A percentile compares a stretch with the other conserved stretches of the same genome.
phyloP scores from a whole-genome alignment of 257 asterid genomes.

The Przewalskia tangutica region DNA sequence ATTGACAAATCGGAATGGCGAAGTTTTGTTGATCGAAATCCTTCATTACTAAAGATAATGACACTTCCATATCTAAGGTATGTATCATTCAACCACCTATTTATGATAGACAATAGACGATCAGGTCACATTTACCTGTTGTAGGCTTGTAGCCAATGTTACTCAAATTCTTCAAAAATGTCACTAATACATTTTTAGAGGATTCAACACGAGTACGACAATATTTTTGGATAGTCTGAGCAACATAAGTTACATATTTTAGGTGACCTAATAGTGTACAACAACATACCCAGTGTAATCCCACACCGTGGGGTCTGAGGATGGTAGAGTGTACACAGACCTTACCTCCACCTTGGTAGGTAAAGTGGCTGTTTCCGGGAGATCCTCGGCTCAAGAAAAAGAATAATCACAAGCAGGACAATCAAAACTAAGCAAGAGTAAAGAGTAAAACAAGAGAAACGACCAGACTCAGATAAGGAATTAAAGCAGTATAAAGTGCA shows the following conservation, averaged over 20 bases:
- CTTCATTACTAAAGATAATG: constrained; percentile 88
- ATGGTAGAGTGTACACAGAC: too few relatives aligned
- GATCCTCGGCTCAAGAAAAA: too few relatives aligned
- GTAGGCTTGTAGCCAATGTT: not conserved
- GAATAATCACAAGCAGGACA: too few relatives aligned
- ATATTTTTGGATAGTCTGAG: not conserved
- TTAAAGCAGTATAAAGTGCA: too few relatives aligned
- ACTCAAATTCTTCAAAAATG: not conserved
- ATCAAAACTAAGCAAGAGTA: too few relatives aligned
- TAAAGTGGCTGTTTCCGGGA: too few relatives aligned
- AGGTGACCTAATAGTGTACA: not conserved
- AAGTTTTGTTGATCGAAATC: constrained; percentile 63
- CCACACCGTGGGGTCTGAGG: too few relatives aligned
- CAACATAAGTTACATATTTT: not conserved
- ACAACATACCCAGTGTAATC: too few relatives aligned
- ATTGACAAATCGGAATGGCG: constrained; percentile 87
- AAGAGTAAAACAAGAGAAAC: too few relatives aligned
- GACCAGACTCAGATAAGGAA: too few relatives aligned
- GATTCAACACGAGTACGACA: not conserved
- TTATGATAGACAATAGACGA: not conserved
- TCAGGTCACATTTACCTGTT: not conserved
- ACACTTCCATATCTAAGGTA: constrained; percentile 90
- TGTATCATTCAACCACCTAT: not conserved
- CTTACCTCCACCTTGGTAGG: too few relatives aligned
- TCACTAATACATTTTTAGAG: not conserved